phyloP scores from a whole-genome alignment of 768 basidiomycete genomes.

The Suillus lakei region DNA sequence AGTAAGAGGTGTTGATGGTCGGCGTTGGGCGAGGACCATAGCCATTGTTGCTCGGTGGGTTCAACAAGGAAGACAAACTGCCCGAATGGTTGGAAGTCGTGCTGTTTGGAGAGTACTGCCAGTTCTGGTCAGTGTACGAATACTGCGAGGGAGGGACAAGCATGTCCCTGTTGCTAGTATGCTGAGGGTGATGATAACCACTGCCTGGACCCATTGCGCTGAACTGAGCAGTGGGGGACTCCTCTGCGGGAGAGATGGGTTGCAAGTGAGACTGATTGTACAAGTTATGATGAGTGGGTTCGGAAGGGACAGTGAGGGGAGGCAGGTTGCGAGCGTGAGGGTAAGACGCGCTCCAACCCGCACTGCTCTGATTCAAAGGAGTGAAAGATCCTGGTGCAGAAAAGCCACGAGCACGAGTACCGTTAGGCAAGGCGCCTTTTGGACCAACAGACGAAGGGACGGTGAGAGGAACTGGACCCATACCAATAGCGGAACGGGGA shows the following conservation, averaged over 20 bases:
- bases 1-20: conserved; percentile 74
- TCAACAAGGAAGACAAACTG: conserved; percentile 78
- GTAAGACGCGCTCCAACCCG: conserved; percentile 66
- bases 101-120: conserved; percentile 51
- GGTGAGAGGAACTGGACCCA: conserved; percentile 69
- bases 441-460: conserved; percentile 51
- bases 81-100: conserved; percentile 69
- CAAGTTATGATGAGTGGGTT: conserved; percentile 59
- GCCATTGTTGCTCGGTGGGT: conserved; percentile 56
- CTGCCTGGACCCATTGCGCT: conserved; percentile 42
- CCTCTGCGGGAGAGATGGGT: conserved; percentile 72
- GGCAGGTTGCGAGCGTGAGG: conserved; percentile 66
- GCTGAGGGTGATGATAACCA: conserved; percentile 30
- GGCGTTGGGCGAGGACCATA: conserved; percentile 60
- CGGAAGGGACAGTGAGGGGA: conserved; percentile 83
- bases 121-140: conserved; percentile 67
- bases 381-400: conserved; percentile 84
- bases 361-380: conserved; percentile 63
- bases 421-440: conserved; percentile 47
- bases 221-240: conserved; percentile 58
- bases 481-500: conserved; percentile 75
- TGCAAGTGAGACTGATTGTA: conserved; percentile 67
- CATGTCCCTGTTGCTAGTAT: conserved; percentile 38
- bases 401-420: conserved; percentile 71
- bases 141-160: conserved; percentile 60